phyloP scores from a whole-genome alignment of 257 asterid genomes.

The Hygrophila difformis region DNA sequence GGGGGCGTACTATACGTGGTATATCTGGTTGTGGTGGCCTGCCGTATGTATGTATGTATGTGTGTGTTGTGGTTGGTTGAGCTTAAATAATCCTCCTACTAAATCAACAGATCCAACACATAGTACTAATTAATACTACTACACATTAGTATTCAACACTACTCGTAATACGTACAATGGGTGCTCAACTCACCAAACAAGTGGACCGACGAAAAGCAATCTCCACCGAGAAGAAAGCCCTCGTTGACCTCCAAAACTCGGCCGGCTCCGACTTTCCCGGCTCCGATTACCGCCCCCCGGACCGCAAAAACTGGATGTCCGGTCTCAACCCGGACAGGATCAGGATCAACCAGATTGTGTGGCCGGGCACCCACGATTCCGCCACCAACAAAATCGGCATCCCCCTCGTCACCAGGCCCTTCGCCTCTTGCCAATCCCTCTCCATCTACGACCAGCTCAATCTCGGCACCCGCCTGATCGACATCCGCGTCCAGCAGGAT shows the following conservation, averaged over 20 bases:
- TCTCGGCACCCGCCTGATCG: slow-evolving; percentile 59
- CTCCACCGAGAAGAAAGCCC: slow-evolving; percentile 38
- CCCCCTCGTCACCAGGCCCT: slow-evolving; percentile 61
- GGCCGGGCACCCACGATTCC: slow-evolving; percentile 98
- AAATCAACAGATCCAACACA: too few species aligned
- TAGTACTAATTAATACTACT: too few species aligned
- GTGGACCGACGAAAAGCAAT: slow-evolving; percentile 46
- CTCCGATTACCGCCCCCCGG: slow-evolving; percentile 45
- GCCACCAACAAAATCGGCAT: slow-evolving; percentile 82
- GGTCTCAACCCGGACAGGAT: slow-evolving; percentile 36
- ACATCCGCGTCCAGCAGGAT: slow-evolving; percentile 72
- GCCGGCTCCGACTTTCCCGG: slow-evolving; percentile 50
- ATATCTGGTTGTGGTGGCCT: too few species aligned
- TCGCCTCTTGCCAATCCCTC: slow-evolving; percentile 70
- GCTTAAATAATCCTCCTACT: too few species aligned
- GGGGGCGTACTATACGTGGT: too few species aligned
- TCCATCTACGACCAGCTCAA: slow-evolving; percentile 66
- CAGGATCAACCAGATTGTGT: slow-evolving; percentile 55
- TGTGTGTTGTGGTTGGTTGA: too few species aligned
- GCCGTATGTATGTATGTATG: too few species aligned
- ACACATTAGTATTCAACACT: too few species aligned
- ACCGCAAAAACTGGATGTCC: slow-evolving; percentile 74
- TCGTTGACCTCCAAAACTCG: slow-evolving; percentile 33
- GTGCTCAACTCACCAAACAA: slow-evolving; percentile 49
- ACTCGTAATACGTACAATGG: too few species aligned